phyloP scores from a whole-genome alignment of 192 early-diverging fungal species.

The Backusella macrospora region DNA sequence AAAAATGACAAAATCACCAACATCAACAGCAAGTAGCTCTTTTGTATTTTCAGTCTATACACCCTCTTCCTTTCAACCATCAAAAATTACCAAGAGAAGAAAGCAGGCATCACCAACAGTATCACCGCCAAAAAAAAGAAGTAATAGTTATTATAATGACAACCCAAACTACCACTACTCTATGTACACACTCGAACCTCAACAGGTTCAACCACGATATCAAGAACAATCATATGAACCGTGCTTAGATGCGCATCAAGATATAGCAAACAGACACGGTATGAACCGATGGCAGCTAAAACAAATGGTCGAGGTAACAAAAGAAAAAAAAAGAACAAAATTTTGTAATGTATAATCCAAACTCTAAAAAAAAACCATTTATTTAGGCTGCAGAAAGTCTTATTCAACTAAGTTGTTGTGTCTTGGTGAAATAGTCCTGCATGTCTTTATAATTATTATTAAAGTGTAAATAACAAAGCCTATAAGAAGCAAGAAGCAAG shows the following conservation, averaged over 20 bases:
- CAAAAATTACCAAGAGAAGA: conserved; percentile 5
- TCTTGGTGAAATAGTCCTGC: neutral
- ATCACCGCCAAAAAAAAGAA: neutral
- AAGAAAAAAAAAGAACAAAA: neutral
- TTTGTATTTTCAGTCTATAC: conserved; percentile 5
- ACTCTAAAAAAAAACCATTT: neutral
- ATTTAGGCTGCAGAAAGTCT: conserved; percentile 9
- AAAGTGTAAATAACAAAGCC: conserved; percentile 2
- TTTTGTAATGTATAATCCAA: neutral
- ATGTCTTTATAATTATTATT: neutral
- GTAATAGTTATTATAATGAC: neutral
- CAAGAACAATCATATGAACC: neutral
- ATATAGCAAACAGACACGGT: conserved; percentile 10
- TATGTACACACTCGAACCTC: neutral
- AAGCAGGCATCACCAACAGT: neutral
- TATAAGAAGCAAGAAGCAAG: no score
- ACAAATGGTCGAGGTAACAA: conserved; percentile 4
- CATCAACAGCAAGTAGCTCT: neutral
- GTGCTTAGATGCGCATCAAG: neutral
- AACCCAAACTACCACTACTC: conserved; percentile 6
- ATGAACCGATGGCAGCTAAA: conserved; percentile 10
- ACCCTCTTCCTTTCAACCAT: conserved; percentile 4
- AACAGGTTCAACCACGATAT: neutral
- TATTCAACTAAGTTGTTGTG: conserved; percentile 10
- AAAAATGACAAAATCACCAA: neutral